Base-by-base conservation (phyloP, 768 basidiomycete species). In the Suillus alpinus region DNA sequence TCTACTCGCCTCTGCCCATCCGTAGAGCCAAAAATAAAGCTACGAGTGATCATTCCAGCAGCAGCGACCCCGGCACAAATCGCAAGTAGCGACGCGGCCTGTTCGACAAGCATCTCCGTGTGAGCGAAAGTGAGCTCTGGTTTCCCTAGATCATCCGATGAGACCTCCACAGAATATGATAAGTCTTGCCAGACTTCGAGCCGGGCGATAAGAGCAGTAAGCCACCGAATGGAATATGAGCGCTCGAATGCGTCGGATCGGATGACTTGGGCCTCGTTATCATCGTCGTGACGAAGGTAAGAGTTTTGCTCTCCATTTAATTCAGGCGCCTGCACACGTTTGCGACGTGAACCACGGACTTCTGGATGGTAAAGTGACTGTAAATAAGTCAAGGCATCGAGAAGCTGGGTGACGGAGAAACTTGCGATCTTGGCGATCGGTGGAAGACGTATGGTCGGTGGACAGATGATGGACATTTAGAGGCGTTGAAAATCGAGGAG, bases 231-330 rank as follows among this genome's bases (percentile, higher is more conserved):
- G 0, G 87, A 80, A 57, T 87, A 86, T 0, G 81, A 70, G 9
- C 87, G 82, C 72, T 95, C 93, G 69, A 89, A 94, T 1, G 76
- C 58, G 68, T 94, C 91, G 0, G 74, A 71, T 49, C 81, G 79
- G 26, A 85, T 65, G 13, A 69, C 63, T 20, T 77, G 76, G 23
- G 70, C 40, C n/a, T 65, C 56, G 46, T 55, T 44, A 47, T 51
- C 47, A 56, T 58, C 23, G 56, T 61, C n/a, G 31, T 49, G 41
- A 9, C 18, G 39, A 32, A 40, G 20, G 36, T 23, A 7, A 14
- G 5, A 6, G 12, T 52, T 29, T 29, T 34, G 13, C 31, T 39
- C 20, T 50, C 56, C 52, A 32, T 39, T 26, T 13, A 18, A 8
- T 16, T 44, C 26, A 43, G 41, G 16, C 4, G 6, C 9, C 16